Base-by-base conservation (phyloP, 176 grass and related monocot genomes). In the Tillandsia leiboldiana region DNA sequence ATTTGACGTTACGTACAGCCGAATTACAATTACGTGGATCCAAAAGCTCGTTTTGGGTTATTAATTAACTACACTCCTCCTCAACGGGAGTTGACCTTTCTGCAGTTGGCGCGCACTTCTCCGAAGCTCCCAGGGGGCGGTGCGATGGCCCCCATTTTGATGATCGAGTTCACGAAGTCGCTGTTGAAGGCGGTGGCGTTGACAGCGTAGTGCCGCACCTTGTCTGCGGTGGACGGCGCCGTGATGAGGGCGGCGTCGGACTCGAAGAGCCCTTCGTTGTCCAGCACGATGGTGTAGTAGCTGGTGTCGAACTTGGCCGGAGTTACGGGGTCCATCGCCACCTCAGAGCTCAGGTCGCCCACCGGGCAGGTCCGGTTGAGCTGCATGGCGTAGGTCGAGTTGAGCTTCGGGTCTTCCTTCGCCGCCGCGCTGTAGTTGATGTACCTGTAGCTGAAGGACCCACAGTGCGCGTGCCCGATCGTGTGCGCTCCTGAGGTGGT, bases 211-310 rank as follows among this genome's bases (percentile, higher is more conserved):
- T 20, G 11, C 49, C 79, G 77, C 67, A 91, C 64, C 74, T 83
- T 75, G 12, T 66, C 64, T 2, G 75, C 81, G 1, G 84, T 52
- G 1, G 63, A 68, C 29, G 23, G 47, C 68, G 83, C 68, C 2
- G 67, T 0, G 20, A 91, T 81, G 20, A 91, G 80, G 11, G 84
- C 78, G 53, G 84, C 84, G 48, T 91, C 84, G 3, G 88, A 91
- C 3, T 18, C 53, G 74, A 91, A 81, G 0, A 91, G 78, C 0
- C 84, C 88, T 3, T 81, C 50, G 0, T 79, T 66, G 14, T 78
- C 71, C 81, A 83, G 83, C 10, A 91, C 74, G 83, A 75, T 84
- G 27, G 71, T 78, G 78, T 73, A 87, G 88, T 91, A 91, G 74
- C 84, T 80, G 62, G 81, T 67, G 75, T 91, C 84, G 67, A 91